phyloP scores from a whole-genome alignment of 495 filamentous ascomycete genomes.

The Durotheca rogersii region DNA sequence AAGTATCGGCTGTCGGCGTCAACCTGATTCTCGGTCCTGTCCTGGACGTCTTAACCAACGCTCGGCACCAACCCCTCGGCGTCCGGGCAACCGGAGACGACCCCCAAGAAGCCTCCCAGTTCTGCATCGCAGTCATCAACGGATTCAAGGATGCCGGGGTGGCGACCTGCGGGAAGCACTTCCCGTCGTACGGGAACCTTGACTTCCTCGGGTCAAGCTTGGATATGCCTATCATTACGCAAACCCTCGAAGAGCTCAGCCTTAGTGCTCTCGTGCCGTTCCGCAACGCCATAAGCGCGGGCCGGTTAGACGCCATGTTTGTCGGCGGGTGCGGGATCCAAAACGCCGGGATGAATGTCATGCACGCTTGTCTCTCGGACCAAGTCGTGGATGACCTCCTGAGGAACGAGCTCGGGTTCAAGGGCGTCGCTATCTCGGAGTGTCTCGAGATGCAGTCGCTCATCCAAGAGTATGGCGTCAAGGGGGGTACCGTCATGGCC shows the following conservation, averaged over 20 bases:
- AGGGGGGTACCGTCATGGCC: slow-evolving; percentile 89
- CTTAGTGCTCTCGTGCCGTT: slow-evolving; percentile 83
- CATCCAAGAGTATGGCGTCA: slow-evolving; percentile 87
- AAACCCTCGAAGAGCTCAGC: slow-evolving; percentile 83
- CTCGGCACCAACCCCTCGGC: slow-evolving; percentile 80
- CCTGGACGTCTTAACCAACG: slow-evolving; percentile 87
- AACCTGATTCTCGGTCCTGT: slow-evolving; percentile 90
- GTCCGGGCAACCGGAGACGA: slow-evolving; percentile 83
- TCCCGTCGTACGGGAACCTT: slow-evolving; percentile 89
- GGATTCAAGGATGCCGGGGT: slow-evolving; percentile 85
- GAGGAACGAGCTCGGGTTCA: slow-evolving; percentile 77
- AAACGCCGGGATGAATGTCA: slow-evolving; percentile 82
- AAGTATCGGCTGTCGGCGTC: slow-evolving; percentile 81
- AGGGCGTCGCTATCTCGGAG: slow-evolving; percentile 89
- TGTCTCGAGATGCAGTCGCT: slow-evolving; percentile 95
- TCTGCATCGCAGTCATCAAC: slow-evolving; percentile 82
- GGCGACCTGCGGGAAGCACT: slow-evolving; percentile 87
- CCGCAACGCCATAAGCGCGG: slow-evolving; percentile 77
- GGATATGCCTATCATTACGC: slow-evolving; percentile 89
- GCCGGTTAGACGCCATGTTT: slow-evolving; percentile 84
- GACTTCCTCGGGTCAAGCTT: slow-evolving; percentile 83
- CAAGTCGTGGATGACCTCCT: slow-evolving; percentile 86
- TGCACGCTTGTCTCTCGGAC: slow-evolving; percentile 88
- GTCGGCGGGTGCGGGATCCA: slow-evolving; percentile 86
- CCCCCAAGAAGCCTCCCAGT: slow-evolving; percentile 85